Evolutionary conservation across 768 basidiomycete genomes (phyloP), one percentile per base, ranked within the genome.

Genomic region (Termitomyces sp.): DNA sequence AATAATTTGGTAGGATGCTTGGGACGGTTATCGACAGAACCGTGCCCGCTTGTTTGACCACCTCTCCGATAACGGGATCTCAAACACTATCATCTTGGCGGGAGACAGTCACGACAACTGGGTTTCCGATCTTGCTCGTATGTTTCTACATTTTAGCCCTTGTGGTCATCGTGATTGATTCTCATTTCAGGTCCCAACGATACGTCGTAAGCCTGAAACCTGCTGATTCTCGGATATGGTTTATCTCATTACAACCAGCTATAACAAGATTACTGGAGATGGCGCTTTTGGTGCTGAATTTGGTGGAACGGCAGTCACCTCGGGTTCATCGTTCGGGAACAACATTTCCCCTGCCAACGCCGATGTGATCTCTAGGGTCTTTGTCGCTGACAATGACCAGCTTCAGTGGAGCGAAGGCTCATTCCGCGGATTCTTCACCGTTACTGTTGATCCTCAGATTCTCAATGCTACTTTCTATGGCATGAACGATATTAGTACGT

Each of bases 341-440:
- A 10, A 27, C 23, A 49, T 49, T n/a, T 49, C 47, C 6, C 47
- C 47, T 2, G 23, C 47, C 16, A 7, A 36, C 1, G 47, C 47
- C 6, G 47, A 49, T 27, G 47, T 49, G 16, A 18, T 27, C 0
- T 49, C 47, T 5, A 49, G 23, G 20, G 23, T 15, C 2, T 49
- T 49, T 25, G 47, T 49, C n/a, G 23, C 35, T 5, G 1, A 49
- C 10, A 36, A 49, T 3, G 35, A 22, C 10, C 33, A 36, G 16
- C 47, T 49, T 23, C 47, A 49, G 47, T 49, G 47, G 47, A 49
- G 47, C 5, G 47, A 49, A 25, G 47, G 47, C 16, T 49, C 47
- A 5, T 49, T 49, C 35, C 47, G 47, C 2, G 47, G 47, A 36
- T 49, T 49, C 47, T 49, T 49, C 47, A 49, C 47, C 10, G 1